A percentile compares a stretch with the other conserved stretches of the same genome.
These are phyloP conservation scores for Choiromyces venosus DNA, from an alignment of 495 filamentous ascomycete genomes.

Conservation along the genomic window DNA sequence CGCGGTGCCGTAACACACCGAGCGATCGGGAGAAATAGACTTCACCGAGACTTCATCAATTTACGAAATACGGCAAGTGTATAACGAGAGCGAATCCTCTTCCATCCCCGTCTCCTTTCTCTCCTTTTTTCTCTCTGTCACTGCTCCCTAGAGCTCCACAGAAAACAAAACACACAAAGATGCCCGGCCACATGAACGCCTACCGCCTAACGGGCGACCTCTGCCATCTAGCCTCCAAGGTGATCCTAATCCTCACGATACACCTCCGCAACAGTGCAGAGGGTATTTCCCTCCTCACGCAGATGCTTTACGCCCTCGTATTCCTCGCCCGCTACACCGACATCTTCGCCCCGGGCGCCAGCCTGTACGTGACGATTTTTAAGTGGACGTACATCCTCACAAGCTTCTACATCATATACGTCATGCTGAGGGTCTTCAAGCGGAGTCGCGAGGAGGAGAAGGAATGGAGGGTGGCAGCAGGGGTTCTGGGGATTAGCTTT, in stretches of 20 bases:
- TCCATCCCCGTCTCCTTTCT: neutral
- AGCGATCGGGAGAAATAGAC: neutral
- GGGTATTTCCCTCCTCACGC: conserved; percentile 94
- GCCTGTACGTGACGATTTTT: conserved; percentile 62
- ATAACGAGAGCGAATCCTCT: neutral
- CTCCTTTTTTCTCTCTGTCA: neutral
- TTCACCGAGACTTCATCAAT: neutral
- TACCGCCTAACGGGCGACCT: conserved; percentile 79
- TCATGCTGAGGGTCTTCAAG: conserved; percentile 82
- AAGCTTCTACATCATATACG: conserved; percentile 76
- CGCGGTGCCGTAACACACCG: neutral
- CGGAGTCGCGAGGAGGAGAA: conserved; percentile 83
- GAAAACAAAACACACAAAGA: neutral
- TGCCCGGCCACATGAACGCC: conserved; percentile 48
- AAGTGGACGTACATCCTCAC: conserved; percentile 84
- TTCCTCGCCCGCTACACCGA: conserved; percentile 86
- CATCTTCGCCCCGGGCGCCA: conserved; percentile 53
- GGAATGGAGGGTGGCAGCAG: conserved; percentile 78
- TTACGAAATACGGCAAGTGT: neutral
- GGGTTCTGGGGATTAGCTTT: conserved; percentile 58
- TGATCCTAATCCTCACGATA: conserved; percentile 85
- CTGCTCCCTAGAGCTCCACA: neutral
- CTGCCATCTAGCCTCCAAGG: conserved; percentile 76
- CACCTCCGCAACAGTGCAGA: conserved; percentile 83
- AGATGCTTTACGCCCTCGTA: conserved; percentile 78